Evolutionary conservation across 768 basidiomycete genomes (phyloP).

Genomic region (Podaxis rugospora): DNA sequence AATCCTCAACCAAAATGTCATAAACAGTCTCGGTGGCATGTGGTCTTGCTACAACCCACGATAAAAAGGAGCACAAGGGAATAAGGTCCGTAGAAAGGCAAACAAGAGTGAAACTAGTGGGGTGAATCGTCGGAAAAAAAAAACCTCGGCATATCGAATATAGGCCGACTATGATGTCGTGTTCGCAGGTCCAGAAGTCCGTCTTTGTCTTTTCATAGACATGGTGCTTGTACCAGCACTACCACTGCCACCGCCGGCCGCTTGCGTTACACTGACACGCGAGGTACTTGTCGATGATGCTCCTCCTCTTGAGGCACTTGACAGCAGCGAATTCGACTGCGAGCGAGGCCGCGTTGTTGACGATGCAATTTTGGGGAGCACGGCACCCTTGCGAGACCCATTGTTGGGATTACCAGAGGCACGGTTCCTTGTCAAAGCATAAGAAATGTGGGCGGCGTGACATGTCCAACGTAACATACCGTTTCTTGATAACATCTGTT

Average conservation of each 20-base stretch:
- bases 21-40: not conserved
- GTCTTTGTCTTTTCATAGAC: conserved; percentile 76
- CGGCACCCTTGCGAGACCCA: conserved; percentile 59
- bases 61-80: conserved; percentile 17
- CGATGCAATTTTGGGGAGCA: conserved; percentile 71
- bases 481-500: conserved; percentile 97
- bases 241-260: conserved; percentile 24
- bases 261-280: conserved; percentile 18
- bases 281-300: conserved; percentile 26
- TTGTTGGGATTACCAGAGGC: conserved; percentile 71
- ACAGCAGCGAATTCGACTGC: conserved; percentile 56
- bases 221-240: conserved; percentile 26
- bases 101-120: not conserved
- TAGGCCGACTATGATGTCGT: conserved; percentile 15
- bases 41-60: conserved; percentile 31
- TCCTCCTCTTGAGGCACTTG: conserved; percentile 39
- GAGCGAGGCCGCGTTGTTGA: conserved; percentile 71
- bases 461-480: conserved; percentile 37
- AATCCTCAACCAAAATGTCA: conserved; percentile 3
- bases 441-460: not conserved
- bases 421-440: conserved; percentile 55
- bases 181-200: conserved; percentile 56
- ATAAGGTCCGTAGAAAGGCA: conserved; percentile 11
- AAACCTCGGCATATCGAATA: conserved; percentile 1
- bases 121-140: conserved; percentile 13